phyloP scores from a whole-genome alignment of 2,329 filamentous ascomycete species.

The Orbilia blumenaviensis region DNA sequence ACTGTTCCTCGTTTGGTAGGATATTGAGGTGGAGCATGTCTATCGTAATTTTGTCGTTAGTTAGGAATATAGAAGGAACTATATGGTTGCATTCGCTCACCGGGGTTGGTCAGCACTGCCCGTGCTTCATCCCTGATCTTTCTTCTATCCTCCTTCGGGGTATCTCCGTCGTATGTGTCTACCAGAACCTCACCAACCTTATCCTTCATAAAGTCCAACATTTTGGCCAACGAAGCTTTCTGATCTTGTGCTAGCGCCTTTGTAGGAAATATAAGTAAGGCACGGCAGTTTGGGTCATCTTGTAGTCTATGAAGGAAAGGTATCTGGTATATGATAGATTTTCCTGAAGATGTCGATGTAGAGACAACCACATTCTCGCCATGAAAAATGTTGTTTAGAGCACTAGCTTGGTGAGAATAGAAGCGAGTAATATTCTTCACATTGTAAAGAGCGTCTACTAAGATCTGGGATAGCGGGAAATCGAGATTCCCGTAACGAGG shows the following conservation, averaged over 20 bases:
- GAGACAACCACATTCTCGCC: constrained; percentile 89
- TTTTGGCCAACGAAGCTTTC: constrained; percentile 82
- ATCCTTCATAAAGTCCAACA: constrained; percentile 78
- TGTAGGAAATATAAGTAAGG: constrained; percentile 98
- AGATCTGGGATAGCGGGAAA: constrained; percentile 84
- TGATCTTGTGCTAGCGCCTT: constrained; percentile 97
- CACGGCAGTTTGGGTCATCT: constrained; percentile 76
- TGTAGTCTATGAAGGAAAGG: constrained; percentile 90
- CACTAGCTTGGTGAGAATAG: constrained; percentile 91
- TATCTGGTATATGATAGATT: constrained; percentile 97
- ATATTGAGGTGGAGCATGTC: constrained; percentile 98
- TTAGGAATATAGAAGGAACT: neutral
- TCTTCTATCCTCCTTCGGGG: constrained; percentile 80
- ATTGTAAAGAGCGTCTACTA: constrained; percentile 97
- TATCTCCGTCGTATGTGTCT: constrained; percentile 96
- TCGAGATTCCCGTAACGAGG: constrained; percentile 82
- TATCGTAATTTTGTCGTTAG: neutral
- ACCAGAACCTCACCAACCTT: constrained; percentile 78
- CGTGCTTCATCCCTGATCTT: constrained; percentile 84
- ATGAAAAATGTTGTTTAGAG: constrained; percentile 84
- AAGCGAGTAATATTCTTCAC: constrained; percentile 84
- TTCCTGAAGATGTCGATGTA: constrained; percentile 95
- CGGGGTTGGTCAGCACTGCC: constrained; percentile 94
- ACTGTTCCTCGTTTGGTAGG: constrained; percentile 86
- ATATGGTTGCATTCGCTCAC: neutral